Base-by-base conservation (phyloP, 352 stramenopile genomes). In the Phytophthora hibernalis region DNA sequence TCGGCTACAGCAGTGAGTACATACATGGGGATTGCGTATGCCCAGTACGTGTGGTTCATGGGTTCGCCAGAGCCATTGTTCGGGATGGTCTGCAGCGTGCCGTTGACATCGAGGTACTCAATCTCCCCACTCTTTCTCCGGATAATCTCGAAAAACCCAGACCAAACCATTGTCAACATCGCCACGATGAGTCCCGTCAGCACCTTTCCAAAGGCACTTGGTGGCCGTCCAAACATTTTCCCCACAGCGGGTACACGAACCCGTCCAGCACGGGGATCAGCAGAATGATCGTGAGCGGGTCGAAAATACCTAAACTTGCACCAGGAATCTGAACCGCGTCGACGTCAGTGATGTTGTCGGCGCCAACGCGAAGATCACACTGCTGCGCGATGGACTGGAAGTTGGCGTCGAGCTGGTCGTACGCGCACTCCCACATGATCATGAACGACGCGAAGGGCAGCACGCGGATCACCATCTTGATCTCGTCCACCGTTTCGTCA, bases 401-500 rank as follows among this genome's bases (percentile, higher is more conserved):
- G 45, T 96, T 96, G 30, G 88, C 88, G 50, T 96, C 88, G 15
- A 94, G 62, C 55, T 96, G 88, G 65, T 94, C 88, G 72, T 93
- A 96, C 16, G 86, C 85, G 42, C 85, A 94, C 61, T 94, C 83
- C 88, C 88, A 96, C 72, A 94, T 91, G 74, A 96, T 92, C 80
- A 92, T 93, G 66, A 94, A 96, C n/a, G 79, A 90, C 44, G 88
- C 85, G 55, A 96, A 96, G 5, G 88, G 88, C 16, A 96, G 77
- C 44, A 96, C 83, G 15, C 88, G 85, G 40, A 96, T 83, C 48
- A 96, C 82, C 72, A 90, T 87, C 69, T 95, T 93, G 62, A 95
- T 91, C 60, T 93, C 88, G 62, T 94, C 86, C 21, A 96, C 83
- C 0, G 79, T 91, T 59, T 94, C 82, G 28, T 94, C 87, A 22